Conservation (phyloP, 140 eudicot species). For the Senecio squalidus region DNA sequence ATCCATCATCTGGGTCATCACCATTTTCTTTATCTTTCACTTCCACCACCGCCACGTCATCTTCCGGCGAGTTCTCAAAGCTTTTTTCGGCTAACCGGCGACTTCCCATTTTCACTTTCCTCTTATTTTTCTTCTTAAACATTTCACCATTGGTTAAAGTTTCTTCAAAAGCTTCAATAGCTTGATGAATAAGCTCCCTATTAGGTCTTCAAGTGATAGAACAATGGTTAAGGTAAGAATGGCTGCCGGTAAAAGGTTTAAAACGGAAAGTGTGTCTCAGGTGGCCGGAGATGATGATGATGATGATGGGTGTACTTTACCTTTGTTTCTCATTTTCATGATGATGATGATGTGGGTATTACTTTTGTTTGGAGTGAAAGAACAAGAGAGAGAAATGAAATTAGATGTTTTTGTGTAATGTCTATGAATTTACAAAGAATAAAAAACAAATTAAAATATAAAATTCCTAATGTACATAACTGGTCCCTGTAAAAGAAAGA, state of each 20-base stretch:
- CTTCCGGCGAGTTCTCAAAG: background rate
- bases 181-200: constrained; percentile 70
- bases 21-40: background rate
- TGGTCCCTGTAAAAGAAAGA: no score
- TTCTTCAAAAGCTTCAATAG: constrained; percentile 79
- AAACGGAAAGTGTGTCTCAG: constrained; percentile 35
- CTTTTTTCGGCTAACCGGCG: constrained; percentile 22
- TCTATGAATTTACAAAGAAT: no score
- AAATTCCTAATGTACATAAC: no score
- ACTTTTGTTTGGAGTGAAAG: no score
- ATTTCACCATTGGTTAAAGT: constrained; percentile 21
- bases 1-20: no score
- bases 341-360: no score
- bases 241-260: constrained; percentile 61
- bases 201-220: constrained; percentile 60
- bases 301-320: constrained; percentile 66
- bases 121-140: constrained; percentile 22
- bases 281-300: no score
- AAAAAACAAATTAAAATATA: no score
- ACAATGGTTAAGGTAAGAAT: constrained; percentile 39
- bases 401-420: no score
- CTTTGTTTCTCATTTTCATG: constrained; percentile 69
- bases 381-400: no score
- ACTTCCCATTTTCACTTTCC: constrained; percentile 32
- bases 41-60: background rate